A percentile compares a stretch with the other conserved stretches of the same genome.
These are phyloP conservation scores for Cenococcum geophilum DNA, from an alignment of 495 filamentous ascomycete species.

Conservation along the genomic window DNA sequence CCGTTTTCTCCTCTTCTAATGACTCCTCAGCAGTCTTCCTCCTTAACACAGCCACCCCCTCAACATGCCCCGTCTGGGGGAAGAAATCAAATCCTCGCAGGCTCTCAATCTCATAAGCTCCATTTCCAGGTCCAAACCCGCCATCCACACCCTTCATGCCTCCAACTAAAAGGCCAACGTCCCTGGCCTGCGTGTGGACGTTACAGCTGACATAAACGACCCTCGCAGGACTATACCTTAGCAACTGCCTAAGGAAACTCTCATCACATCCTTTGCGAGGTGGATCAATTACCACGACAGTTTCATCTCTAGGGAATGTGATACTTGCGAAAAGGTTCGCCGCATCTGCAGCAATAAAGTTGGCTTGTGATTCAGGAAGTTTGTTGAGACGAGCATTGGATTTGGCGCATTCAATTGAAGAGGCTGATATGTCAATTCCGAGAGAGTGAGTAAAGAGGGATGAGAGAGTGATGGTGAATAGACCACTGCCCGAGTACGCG, in stretches of 20 bases:
- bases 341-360: conserved; percentile 83
- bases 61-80: conserved; percentile 94
- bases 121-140: conserved; percentile 41
- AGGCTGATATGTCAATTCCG: conserved; percentile 63
- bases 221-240: conserved; percentile 65
- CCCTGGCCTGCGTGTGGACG: conserved; percentile 93
- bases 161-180: conserved; percentile 76
- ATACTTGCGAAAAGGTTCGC: conserved; percentile 63
- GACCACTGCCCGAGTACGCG: conserved; percentile 93
- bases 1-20: background rate
- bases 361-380: conserved; percentile 54
- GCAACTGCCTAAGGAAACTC: conserved; percentile 71
- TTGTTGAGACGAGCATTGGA: conserved; percentile 72
- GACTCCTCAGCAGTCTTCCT: conserved; percentile 17
- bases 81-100: conserved; percentile 95
- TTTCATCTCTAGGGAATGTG: conserved; percentile 67
- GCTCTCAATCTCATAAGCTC: conserved; percentile 82
- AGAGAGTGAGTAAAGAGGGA: conserved; percentile 64
- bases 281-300: conserved; percentile 86
- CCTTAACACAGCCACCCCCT: conserved; percentile 77
- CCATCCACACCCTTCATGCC: conserved; percentile 45
- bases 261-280: conserved; percentile 92
- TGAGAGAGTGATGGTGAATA: conserved; percentile 93
- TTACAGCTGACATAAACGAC: conserved; percentile 96
- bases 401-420: conserved; percentile 68